Percentiles rank a stretch among this genome's conserved stretches.
phyloP scores from a whole-genome alignment of 1,284 basidiomycete species.

The Tilletia setariae region DNA sequence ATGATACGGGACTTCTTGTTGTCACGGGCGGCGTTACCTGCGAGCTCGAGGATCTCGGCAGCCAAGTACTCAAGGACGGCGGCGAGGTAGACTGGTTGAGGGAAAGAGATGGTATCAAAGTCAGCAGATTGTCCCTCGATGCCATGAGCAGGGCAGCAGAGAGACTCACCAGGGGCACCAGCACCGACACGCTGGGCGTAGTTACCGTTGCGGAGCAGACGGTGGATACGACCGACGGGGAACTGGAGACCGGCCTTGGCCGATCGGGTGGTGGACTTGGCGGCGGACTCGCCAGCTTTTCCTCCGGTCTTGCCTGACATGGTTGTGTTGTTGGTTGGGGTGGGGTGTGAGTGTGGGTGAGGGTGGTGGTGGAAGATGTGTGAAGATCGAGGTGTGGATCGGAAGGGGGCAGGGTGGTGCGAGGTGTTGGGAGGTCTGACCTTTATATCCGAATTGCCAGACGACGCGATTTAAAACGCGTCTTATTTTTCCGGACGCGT shows the following conservation, averaged over 20 bases:
- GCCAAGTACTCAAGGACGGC: conserved; percentile 79
- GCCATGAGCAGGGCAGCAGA: too few relatives aligned
- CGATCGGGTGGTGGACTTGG: conserved; percentile 69
- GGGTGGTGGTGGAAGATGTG: conserved; percentile 13
- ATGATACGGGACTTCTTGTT: conserved; percentile 86
- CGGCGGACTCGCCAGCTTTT: conserved; percentile 54
- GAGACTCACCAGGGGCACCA: conserved; percentile 68
- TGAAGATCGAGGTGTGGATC: background rate
- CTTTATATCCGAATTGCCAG: too few relatives aligned
- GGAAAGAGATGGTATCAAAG: background rate
- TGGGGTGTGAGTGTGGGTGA: conserved; percentile 8
- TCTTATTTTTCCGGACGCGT: too few relatives aligned
- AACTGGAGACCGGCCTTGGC: conserved; percentile 67
- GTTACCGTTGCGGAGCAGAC: conserved; percentile 79
- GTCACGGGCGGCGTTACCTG: conserved; percentile 69
- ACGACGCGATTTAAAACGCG: too few relatives aligned
- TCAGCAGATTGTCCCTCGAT: too few relatives aligned
- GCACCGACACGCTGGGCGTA: conserved; percentile 74
- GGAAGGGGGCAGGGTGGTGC: background rate
- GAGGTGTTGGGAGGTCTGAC: too few relatives aligned
- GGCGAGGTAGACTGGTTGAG: conserved; percentile 72
- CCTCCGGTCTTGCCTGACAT: conserved; percentile 57
- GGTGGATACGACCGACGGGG: conserved; percentile 83
- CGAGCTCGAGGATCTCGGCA: conserved; percentile 82
- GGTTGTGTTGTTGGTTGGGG: conserved; percentile 14